These are phyloP conservation scores for Aspergillus sergii DNA, from an alignment of 2,329 filamentous ascomycete genomes.

Conservation along the genomic window DNA sequence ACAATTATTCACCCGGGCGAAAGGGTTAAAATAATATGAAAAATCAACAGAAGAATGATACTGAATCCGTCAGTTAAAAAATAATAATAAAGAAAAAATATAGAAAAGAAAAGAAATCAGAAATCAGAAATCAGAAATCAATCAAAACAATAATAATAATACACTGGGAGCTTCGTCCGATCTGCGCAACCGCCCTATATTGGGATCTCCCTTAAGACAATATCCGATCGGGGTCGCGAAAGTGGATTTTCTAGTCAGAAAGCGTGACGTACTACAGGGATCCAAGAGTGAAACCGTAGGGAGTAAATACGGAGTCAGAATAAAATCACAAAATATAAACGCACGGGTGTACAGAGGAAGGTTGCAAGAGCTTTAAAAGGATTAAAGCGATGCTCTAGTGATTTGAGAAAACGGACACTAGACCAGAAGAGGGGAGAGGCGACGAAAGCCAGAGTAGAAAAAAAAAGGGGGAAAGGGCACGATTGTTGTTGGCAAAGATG, in stretches of 20 bases:
- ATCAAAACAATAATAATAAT: not conserved
- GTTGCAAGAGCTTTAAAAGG: constrained; percentile 6
- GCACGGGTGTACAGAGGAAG: not conserved
- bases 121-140: not conserved
- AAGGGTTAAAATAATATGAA: not conserved
- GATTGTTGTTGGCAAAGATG: not conserved
- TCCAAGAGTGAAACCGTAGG: constrained; percentile 2
- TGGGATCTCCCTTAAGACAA: constrained; percentile 11
- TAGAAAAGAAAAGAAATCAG: not conserved
- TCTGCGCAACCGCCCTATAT: constrained; percentile 17
- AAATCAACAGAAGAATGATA: not conserved
- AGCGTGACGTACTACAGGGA: constrained; percentile 10
- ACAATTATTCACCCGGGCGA: not conserved
- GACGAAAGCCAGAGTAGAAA: not conserved
- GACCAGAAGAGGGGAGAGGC: not conserved
- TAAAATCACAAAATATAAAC: not conserved
- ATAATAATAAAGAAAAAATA: not conserved
- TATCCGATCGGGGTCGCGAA: constrained; percentile 11
- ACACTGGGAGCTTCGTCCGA: constrained; percentile 14
- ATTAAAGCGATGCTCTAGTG: not conserved
- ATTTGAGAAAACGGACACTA: constrained; percentile 1
- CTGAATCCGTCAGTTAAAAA: not conserved
- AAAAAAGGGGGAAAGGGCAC: not conserved
- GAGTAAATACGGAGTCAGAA: not conserved
- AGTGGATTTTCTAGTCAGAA: constrained; percentile 2